Base-by-base conservation (phyloP, 2,329 filamentous ascomycete genomes). In the Rasamsonia emersonii region DNA sequence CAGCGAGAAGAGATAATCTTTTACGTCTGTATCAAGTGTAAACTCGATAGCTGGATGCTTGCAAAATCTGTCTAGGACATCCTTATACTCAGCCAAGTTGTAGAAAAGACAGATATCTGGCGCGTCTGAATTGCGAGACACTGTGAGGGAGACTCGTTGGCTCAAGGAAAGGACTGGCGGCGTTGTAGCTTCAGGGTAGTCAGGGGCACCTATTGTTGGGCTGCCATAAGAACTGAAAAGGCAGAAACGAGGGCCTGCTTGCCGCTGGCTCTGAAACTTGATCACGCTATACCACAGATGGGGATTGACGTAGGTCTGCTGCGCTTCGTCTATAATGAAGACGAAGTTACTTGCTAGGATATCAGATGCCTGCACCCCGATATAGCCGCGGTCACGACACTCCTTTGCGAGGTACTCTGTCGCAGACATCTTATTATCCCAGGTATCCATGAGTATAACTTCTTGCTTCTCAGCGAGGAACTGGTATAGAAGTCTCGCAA, bases 201-300 rank as follows among this genome's bases (percentile, higher is more conserved):
- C 20, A 17, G 19, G 18, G 9, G 28, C 16, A 3, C 29, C 29
- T 23, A 10, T 17, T 7, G 3, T 17, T 5, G 29, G 29, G 20
- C 29, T 32, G n/a, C 29, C 29, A 24, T 32, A 32, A 9, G 29
- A 32, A 9, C 18, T 15, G 18, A 32, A 32, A 8, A 32, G 18
- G 10, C 29, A 32, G 19, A 32, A 15, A 3, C 19, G 8, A 2
- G 14, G n/a, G 6, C 19, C 19, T 10, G 6, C 14, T 13, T 16
- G 5, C 13, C 19, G 6, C 8, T 16, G 11, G n/a, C 5, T 17
- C 5, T 24, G 29, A 4, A 13, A 10, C 14, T 32, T 32, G 14
- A 32, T 32, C 5, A 23, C 9, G 4, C 11, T 14, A n/a, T 21
- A 10, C 29, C 29, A 32, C 4, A 32, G 19, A 5, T 10, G 5